Evolutionary conservation across 768 basidiomycete genomes (phyloP).

Genomic region (Phlegmacium glaucopus): DNA sequence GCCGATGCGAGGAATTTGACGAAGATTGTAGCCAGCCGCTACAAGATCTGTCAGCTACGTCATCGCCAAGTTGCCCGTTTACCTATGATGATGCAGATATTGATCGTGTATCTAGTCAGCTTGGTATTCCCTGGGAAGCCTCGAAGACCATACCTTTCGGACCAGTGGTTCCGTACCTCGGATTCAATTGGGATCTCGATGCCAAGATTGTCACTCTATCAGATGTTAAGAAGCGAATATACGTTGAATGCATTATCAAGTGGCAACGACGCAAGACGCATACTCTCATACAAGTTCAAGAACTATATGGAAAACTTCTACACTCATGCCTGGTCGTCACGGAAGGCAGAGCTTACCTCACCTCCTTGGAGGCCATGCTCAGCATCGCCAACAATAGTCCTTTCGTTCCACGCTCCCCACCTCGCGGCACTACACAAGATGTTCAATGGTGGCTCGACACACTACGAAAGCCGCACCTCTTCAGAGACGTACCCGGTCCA

Average conservation of each 20-base stretch:
- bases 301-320: conserved; percentile 31
- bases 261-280: background rate
- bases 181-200: conserved; percentile 29
- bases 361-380: conserved; percentile 29
- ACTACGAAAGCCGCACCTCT: conserved; percentile 6
- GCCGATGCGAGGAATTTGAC: conserved; percentile 25
- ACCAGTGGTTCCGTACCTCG: conserved; percentile 18
- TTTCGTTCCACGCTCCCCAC: conserved; percentile 20
- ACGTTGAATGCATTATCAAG: background rate
- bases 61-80: conserved; percentile 8
- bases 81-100: conserved; percentile 28
- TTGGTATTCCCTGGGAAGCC: conserved; percentile 30
- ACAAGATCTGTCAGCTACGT: conserved; percentile 17
- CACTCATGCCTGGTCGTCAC: conserved; percentile 24
- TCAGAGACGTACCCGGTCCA: conserved; percentile 21
- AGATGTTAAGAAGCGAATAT: conserved; percentile 19
- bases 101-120: conserved; percentile 22
- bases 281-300: conserved; percentile 17
- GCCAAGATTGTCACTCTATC: conserved; percentile 18
- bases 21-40: conserved; percentile 23
- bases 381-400: conserved; percentile 16
- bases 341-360: conserved; percentile 31
- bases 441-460: conserved; percentile 25
- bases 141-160: conserved; percentile 24
- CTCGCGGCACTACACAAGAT: conserved; percentile 8